Base-by-base conservation (phyloP, 2,329 filamentous ascomycete genomes). In the Dissoconium aciculare region DNA sequence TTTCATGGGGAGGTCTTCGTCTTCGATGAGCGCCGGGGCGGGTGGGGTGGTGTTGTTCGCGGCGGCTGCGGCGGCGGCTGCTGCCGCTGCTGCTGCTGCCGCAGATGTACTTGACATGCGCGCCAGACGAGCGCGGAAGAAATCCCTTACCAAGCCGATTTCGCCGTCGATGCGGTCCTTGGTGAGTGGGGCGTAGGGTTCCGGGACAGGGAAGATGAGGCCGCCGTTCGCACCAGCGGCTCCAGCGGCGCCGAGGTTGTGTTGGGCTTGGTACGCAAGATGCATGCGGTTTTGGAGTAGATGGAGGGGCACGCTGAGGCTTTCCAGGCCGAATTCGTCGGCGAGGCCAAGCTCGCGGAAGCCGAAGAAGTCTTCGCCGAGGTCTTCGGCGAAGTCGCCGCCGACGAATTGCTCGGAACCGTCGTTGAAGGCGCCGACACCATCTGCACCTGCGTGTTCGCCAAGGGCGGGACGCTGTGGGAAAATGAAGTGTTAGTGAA, bases 321-420 rank as follows among this genome's bases (percentile, higher is more conserved):
- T 79, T 17, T 87, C 77, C 38, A 89, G 67, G 11, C 85, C 85
- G 51, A 95, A 78, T 52, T 98, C 89, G 45, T 75, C 78, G 48
- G 93, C 84, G 35, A 98, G 68, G 26, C 89, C 89, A 27, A 98
- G 71, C 37, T 92, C 85, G 52, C 84, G 85, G 69, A 98, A 95
- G 15, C 89, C 89, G 50, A 98, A 98, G 69, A 94, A 98, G 59
- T 98, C 89, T 62, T 98, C 89, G 38, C 85, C 87, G 9, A 98
- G 78, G 45, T 98, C 89, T 53, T 94, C 89, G 1, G 89, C 89
- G 53, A 98, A 98, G 55, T 98, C 89, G 38, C 89, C 89, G 27
- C 81, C 83, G 28, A 94, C 76, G 45, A 95, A 98, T 52, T 95
- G 89, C 41, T 98, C 89, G 55, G 84, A 93, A 41, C 85, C 87